Evolutionary conservation across 805 yeast species (phyloP), one percentile per base, ranked within the genome.

Genomic region (Myxozyma geophila): DNA sequence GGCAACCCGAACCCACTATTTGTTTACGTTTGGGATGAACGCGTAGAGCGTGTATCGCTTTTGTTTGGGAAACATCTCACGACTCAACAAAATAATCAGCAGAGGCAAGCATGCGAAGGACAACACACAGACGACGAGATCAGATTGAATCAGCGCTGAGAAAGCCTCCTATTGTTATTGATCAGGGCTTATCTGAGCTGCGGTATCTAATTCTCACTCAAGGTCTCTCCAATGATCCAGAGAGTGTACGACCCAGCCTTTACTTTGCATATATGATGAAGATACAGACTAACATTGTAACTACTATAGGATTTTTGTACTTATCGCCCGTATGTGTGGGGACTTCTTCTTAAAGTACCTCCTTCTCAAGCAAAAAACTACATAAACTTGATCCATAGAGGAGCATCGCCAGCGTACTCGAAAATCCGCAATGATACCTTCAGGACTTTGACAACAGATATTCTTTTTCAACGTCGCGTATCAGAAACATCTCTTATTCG

Each of bases 341-440:
- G 92, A 0, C 86, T 92, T 15, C 77, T 92, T 17, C 78, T 88
- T 12, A 79, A 90, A 50, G 87, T 85, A 0, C 83, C 87, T 0
- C 86, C 88, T 51, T 79, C 81, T 39, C 73, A 83, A 3, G 80
- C 90, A 1, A 80, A 81, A 21, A 75, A 77, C 54, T 92, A 92
- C 72, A 59, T 84, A 33, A 75, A 80, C 8, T 75, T 87, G 40
- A 81, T 88, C 1, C 72, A 80, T 9, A 74, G 78, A 40, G 90
- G 90, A 0, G 85, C 88, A 13, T 84, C 88, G 1, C 80, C 81
- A 0, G 79, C 85, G 8, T 85, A 86, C 62, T 74, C 82, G 43
- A 92, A 92, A 75, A 91, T 92, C 63, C 82, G 86, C 63, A 89
- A 92, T 74, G 97, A 92, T 72, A 88, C 96, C 0, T 90, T 90